Evolutionary conservation across 306 rosid genomes (phyloP).

Genomic region (Pterocarpus santalinus): DNA sequence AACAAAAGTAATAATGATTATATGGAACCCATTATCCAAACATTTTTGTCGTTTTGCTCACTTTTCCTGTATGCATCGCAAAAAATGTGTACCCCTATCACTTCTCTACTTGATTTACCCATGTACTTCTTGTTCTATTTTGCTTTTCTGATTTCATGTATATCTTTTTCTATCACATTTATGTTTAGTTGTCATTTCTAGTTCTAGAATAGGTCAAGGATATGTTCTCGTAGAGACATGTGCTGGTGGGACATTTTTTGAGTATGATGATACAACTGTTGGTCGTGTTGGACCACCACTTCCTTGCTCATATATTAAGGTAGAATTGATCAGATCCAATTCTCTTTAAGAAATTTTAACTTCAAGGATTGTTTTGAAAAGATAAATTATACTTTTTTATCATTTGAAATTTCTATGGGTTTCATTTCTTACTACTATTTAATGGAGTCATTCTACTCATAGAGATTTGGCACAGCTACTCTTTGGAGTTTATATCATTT

Average conservation of each 20-base stretch:
- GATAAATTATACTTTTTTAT: not conserved
- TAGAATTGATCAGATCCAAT: constrained; percentile 41
- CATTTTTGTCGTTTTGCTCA: too few relatives aligned
- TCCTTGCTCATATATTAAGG: constrained; percentile 94
- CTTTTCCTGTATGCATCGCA: not conserved
- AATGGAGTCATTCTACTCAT: not conserved
- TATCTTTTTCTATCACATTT: constrained; percentile 19
- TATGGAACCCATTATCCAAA: too few relatives aligned
- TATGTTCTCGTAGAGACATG: constrained; percentile 98
- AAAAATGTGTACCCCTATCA: constrained; percentile 16
- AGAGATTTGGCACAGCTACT: not conserved
- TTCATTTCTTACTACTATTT: not conserved
- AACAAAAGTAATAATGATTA: too few relatives aligned
- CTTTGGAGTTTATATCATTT: constrained; percentile 6
- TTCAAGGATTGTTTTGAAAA: not conserved
- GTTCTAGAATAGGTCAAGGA: constrained; percentile 94
- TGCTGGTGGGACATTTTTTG: constrained; percentile 94
- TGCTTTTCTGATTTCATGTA: not conserved
- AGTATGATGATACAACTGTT: constrained; percentile 86
- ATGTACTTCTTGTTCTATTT: constrained; percentile 7
- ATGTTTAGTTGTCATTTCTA: constrained; percentile 58
- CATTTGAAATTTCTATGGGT: not conserved
- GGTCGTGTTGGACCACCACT: constrained; percentile 98
- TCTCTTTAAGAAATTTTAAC: constrained; percentile 11
- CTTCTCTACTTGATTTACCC: constrained; percentile 9